phyloP scores from a whole-genome alignment of 257 asterid genomes.

The Solanum okadae region DNA sequence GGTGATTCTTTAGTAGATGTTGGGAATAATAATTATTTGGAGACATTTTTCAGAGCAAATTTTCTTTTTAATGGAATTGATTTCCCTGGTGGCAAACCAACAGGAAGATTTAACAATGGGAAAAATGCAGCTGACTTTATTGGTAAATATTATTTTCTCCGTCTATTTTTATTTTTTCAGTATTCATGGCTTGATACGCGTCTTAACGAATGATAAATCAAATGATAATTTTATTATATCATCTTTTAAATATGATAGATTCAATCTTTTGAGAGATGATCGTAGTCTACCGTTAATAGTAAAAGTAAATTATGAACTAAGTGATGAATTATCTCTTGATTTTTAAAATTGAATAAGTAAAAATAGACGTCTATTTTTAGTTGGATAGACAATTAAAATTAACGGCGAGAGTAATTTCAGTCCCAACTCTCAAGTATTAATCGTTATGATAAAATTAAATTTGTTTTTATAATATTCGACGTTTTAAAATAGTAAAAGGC shows the following conservation, averaged over 20 bases:
- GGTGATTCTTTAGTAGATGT: background rate
- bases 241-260: too few relatives aligned
- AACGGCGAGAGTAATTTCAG: rapidly evolving
- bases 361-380: too few relatives aligned
- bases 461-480: too few relatives aligned
- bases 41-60: background rate
- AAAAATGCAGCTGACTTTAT: background rate
- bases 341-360: too few relatives aligned
- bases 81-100: background rate
- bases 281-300: rapidly evolving
- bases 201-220: too few relatives aligned
- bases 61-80: background rate
- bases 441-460: background rate
- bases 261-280: background rate
- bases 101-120: background rate
- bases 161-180: too few relatives aligned
- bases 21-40: background rate
- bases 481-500: too few relatives aligned
- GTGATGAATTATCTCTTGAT: too few relatives aligned
- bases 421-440: background rate
- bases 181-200: background rate
- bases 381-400: too few relatives aligned
- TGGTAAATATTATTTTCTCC: background rate
- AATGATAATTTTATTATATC: background rate
- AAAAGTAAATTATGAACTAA: background rate